Evolutionary conservation across 2,329 filamentous ascomycete species (phyloP), one percentile per base, ranked within the genome.

Genomic region (Ophioceras dolichostomum): DNA sequence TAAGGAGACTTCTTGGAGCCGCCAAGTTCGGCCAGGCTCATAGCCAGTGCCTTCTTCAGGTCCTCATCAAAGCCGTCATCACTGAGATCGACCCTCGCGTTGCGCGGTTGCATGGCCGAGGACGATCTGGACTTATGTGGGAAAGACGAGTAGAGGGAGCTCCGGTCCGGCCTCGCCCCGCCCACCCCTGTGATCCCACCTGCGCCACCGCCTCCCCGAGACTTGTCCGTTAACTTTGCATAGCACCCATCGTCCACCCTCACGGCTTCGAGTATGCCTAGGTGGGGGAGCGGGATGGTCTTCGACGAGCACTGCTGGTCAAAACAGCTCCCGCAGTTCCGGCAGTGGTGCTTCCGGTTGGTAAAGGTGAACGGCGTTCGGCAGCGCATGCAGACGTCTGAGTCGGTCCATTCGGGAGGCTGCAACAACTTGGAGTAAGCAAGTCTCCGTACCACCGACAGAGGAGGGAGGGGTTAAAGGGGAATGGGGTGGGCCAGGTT

Each of bases 321-420:
- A 56, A 98, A 98, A 51, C 94, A 91, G 59, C 91, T 94, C 36
- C 91, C 91, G 53, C 91, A 98, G 58, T 98, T 98, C 46, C 91
- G 79, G 53, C 91, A 98, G 58, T 98, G 91, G 55, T 98, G 91
- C 56, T 96, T 98, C 52, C 91, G 80, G 58, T 98, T 98, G 39
- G 89, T 98, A 54, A 98, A 95, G 34, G 86, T 95, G 51, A 98
- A 98, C 14, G 86, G 64, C 10, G 89, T 95, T 48, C 91, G 79
- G 58, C 91, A 98, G 54, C 91, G 82, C 87, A 98, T 95, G 58
- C 91, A 98, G 22, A 98, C 89, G 51, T 98, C 91, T 10, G 89
- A 95, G 60, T 98, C 91, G 36, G 80, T 79, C 91, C 91, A 98
- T 61, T 98, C 91, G 1, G 91, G 91, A 9, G 91, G 91, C 80